Evolutionary conservation across 176 grass and related monocot genomes (phyloP), one percentile per base, ranked within the genome.

Genomic region (Ensete glaucum): DNA sequence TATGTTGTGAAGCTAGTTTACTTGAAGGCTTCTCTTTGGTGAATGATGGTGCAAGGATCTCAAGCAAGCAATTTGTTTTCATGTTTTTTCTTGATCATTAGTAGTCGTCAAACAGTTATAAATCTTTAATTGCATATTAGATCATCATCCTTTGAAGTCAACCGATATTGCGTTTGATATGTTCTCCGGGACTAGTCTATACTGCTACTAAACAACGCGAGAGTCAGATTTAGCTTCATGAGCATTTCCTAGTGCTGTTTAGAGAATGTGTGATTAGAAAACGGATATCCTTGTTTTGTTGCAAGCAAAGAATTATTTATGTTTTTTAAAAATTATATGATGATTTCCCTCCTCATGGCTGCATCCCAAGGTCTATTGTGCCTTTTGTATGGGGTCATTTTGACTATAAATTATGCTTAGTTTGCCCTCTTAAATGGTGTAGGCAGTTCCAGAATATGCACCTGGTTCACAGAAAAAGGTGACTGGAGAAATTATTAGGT

Each of bases 401-500:
- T 65, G 22, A 25, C 11, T 22, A 65, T 13, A 25, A 8, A 65
- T 65, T 11, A 29, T 70, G 13, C 7, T 11, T 20, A 50, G 52
- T 70, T 76, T 70, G 34, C 16, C 48, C 43, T 59, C 21, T n/a
- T 84, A 56, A 24, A 13, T 16, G 63, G 70, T 82, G 62, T 79
- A 97, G 90, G 85, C 77, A 77, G 81, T 74, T 52, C 59, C 81
- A 78, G 90, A 89, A 83, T 92, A 93, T 9, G 85, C 93, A 53
- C 87, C 89, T 83, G 90, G 93, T 29, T 88, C 90, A 21, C 83
- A 97, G 77, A 93, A 97, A 82, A 97, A 93, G 53, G 88, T 97
- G 7, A 82, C 72, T 2, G 94, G 90, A 70, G 90, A 97, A 88
- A 88, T 97, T 77, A 97, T 97, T 67, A 89, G 94, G 50, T 97